Percentiles rank a stretch among this genome's conserved stretches.
phyloP scores from a whole-genome alignment of 1,284 basidiomycete species.

The Naganishia sp. region DNA sequence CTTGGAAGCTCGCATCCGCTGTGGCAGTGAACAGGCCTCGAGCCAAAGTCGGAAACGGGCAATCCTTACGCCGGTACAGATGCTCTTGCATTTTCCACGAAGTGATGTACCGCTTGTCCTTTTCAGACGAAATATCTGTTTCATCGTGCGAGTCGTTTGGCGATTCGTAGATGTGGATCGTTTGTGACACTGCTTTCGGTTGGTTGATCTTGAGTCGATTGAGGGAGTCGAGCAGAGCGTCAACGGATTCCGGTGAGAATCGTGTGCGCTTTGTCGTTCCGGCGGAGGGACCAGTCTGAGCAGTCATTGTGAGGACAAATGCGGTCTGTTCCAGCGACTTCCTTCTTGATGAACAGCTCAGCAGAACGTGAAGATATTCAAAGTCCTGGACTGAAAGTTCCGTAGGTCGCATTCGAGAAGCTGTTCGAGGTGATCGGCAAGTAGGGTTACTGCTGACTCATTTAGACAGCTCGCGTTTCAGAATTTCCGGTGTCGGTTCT shows the following conservation, averaged over 20 bases:
- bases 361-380: too few relatives aligned
- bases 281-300: neutral
- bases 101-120: slow-evolving; percentile 55
- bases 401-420: too few relatives aligned
- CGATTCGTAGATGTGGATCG: slow-evolving; percentile 20
- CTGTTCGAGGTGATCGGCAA: neutral
- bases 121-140: too few relatives aligned
- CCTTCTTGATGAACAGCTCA: too few relatives aligned
- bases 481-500: neutral
- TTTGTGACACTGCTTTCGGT: slow-evolving; percentile 29
- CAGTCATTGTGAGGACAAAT: slow-evolving; percentile 1
- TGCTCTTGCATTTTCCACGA: slow-evolving; percentile 97
- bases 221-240: slow-evolving; percentile 23
- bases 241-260: slow-evolving; percentile 32
- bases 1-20: slow-evolving; percentile 47
- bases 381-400: too few relatives aligned
- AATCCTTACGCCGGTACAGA: slow-evolving; percentile 83
- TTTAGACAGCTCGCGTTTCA: slow-evolving; percentile 3
- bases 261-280: slow-evolving; percentile 8
- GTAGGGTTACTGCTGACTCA: slow-evolving; percentile 7
- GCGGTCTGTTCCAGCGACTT: neutral
- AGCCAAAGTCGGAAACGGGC: slow-evolving; percentile 87
- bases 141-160: neutral
- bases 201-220: slow-evolving; percentile 27
- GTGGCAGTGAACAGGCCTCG: slow-evolving; percentile 74